Percentiles rank a stretch among this genome's conserved stretches.
Conservation (phyloP, 495 filamentous ascomycete species). For the Penicillium cataractarum region DNA sequence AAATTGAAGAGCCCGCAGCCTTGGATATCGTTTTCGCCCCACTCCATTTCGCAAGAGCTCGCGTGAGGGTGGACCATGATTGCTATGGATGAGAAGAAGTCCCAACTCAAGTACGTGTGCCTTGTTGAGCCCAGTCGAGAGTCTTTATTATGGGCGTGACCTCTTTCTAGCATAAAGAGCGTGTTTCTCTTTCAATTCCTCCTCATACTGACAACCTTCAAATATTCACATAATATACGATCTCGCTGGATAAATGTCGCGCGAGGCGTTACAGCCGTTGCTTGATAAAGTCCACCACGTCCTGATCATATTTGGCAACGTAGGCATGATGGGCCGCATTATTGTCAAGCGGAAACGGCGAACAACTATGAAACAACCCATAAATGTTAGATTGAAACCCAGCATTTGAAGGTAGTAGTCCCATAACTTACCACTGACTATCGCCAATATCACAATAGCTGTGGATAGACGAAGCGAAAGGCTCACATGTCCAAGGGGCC, state of each 20-base stretch:
- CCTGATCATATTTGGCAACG: slow-evolving; percentile 24
- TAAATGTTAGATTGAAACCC: not conserved
- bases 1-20: not conserved
- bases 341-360: slow-evolving; percentile 6
- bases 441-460: slow-evolving; percentile 25
- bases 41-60: not conserved
- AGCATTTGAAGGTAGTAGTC: not conserved
- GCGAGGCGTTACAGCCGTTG: slow-evolving; percentile 1
- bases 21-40: not conserved
- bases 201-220: too few relatives aligned
- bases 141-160: too few relatives aligned
- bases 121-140: too few relatives aligned
- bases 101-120: too few relatives aligned
- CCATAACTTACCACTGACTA: slow-evolving; percentile 20
- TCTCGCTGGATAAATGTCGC: not conserved
- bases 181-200: too few relatives aligned
- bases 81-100: too few relatives aligned
- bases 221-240: too few relatives aligned
- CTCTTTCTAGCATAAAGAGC: too few relatives aligned
- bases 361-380: not conserved
- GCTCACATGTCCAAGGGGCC: slow-evolving; percentile 20
- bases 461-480: slow-evolving; percentile 23
- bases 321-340: slow-evolving; percentile 27
- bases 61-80: not conserved
- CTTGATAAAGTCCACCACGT: slow-evolving; percentile 29